These are phyloP conservation scores for Ophiostoma populinum DNA, from an alignment of 2,329 filamentous ascomycete genomes.

Conservation along the genomic window DNA sequence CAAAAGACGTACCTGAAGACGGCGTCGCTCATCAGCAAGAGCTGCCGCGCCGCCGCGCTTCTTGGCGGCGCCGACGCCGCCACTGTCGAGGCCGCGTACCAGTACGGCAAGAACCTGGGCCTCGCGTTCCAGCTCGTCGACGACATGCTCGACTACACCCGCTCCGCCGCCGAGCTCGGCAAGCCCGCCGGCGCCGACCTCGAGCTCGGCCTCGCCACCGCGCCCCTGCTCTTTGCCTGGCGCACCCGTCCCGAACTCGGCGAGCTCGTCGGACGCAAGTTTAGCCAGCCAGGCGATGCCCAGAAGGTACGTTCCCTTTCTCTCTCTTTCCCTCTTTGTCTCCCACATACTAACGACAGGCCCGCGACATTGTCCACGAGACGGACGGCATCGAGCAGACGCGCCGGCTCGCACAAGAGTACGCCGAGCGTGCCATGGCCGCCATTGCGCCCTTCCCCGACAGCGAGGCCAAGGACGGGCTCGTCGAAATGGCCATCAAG, in stretches of 20 bases:
- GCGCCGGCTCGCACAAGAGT: slow-evolving; percentile 74
- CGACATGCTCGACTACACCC: slow-evolving; percentile 93
- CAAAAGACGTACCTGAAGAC: slow-evolving; percentile 98
- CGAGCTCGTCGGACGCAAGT: slow-evolving; percentile 79
- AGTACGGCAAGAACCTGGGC: slow-evolving; percentile 84
- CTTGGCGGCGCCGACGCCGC: slow-evolving; percentile 58
- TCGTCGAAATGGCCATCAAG: slow-evolving; percentile 88
- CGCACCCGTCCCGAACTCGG: slow-evolving; percentile 73
- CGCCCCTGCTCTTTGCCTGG: slow-evolving; percentile 90
- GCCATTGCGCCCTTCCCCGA: slow-evolving; percentile 76
- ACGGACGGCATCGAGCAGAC: slow-evolving; percentile 89
- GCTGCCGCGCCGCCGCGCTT: slow-evolving; percentile 75
- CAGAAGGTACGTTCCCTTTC: slow-evolving; percentile 43
- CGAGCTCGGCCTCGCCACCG: slow-evolving; percentile 83
- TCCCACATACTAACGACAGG: slow-evolving; percentile 33
- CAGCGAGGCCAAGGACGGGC: slow-evolving; percentile 83
- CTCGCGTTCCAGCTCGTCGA: slow-evolving; percentile 95
- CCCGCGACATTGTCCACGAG: slow-evolving; percentile 64
- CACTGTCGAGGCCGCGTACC: slow-evolving; percentile 80
- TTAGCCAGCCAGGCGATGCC: slow-evolving; percentile 68
- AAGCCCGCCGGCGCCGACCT: slow-evolving; percentile 92
- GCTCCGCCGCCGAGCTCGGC: slow-evolving; percentile 66
- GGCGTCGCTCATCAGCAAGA: slow-evolving; percentile 89
- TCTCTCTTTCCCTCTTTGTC: background rate
- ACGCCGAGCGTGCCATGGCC: slow-evolving; percentile 69